These are phyloP conservation scores for Alliaria petiolata DNA, from an alignment of 345 rosid genomes.

Conservation along the genomic window DNA sequence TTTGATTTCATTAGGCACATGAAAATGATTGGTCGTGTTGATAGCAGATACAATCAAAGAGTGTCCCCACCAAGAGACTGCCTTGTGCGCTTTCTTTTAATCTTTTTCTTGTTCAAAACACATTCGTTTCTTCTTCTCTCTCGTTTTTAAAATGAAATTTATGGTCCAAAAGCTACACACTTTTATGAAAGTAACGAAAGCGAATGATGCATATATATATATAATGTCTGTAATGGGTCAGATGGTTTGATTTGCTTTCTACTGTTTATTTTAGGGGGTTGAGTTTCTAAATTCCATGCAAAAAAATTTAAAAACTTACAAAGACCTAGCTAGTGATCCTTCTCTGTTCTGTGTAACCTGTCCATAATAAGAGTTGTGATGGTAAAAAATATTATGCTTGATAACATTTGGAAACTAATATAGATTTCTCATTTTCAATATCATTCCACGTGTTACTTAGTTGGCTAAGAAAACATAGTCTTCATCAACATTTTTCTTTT, in stretches of 20 bases:
- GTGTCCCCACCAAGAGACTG: slow-evolving; percentile 34
- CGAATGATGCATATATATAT: slow-evolving; percentile 19
- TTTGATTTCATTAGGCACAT: slow-evolving; percentile 27
- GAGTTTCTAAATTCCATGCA: slow-evolving; percentile 19
- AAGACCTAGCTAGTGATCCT: slow-evolving; percentile 8
- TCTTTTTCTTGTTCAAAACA: slow-evolving; percentile 33
- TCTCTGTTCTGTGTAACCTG: slow-evolving; percentile 14
- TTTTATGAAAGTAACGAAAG: slow-evolving; percentile 32
- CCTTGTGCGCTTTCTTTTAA: slow-evolving; percentile 27
- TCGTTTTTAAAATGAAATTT: slow-evolving; percentile 19
- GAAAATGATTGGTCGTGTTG: slow-evolving; percentile 36
- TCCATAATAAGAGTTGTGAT: background rate
- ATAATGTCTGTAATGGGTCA: slow-evolving; percentile 25
- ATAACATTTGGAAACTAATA: background rate
- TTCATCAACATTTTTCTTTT: background rate
- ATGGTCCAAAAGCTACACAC: slow-evolving; percentile 37
- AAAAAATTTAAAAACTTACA: background rate
- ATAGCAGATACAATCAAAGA: slow-evolving; percentile 26
- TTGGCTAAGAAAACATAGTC: background rate
- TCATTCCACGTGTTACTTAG: background rate
- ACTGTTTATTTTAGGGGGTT: slow-evolving; percentile 1
- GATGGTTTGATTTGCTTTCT: slow-evolving; percentile 23
- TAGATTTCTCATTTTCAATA: background rate
- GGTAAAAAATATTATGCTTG: background rate
- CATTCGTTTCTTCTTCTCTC: slow-evolving; percentile 15